Base-by-base conservation (phyloP, 2,329 filamentous ascomycete genomes). In the Celoporthe dispersa region DNA sequence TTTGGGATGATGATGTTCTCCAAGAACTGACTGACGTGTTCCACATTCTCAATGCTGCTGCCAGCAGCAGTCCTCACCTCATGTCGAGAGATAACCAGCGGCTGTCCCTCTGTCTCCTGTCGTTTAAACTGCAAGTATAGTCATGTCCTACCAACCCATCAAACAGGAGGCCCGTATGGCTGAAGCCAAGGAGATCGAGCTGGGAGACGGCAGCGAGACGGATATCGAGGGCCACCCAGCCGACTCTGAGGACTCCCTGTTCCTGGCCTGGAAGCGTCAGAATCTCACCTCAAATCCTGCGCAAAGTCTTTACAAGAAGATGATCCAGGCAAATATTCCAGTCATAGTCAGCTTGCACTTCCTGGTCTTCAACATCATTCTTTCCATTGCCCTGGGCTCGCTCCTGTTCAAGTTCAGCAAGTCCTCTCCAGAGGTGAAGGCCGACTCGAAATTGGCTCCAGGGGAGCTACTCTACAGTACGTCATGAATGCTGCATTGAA, bases 321-420 rank as follows among this genome's bases (percentile, higher is more conserved):
- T 57, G 25, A 25, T 60, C 4, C 55, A 67, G 31, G 39, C 66
- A 14, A 67, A 67, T 25, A 4, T 67, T 6, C 66, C 66, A 51
- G 3, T 67, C 28, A 39, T 67, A n/a, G 66, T 67, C 66, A 67
- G 66, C 55, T 25, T 67, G 39, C 66, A 67, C 41, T 51, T 67
- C 1, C 28, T 67, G 11, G 25, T 62, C 4, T 51, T 62, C 25
- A 67, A 67, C 31, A 33, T 61, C 19, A 48, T 67, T 4, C 37
- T 67, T 5, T 44, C 66, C 19, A 33, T 67, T 48, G 57, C 57
- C 31, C 57, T 67, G 14, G 55, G 48, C 31, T 48, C 66, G 66
- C 55, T 61, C 16, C 28, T 67, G 19, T 62, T 65, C 48, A 65
- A 31, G 41, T 33, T 64, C 62, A 64, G 39, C 62, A 14, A 41